A percentile compares a stretch with the other conserved stretches of the same genome.
These are phyloP conservation scores for Aspergillus taichungensis DNA, from an alignment of 495 filamentous ascomycete genomes.

Conservation along the genomic window DNA sequence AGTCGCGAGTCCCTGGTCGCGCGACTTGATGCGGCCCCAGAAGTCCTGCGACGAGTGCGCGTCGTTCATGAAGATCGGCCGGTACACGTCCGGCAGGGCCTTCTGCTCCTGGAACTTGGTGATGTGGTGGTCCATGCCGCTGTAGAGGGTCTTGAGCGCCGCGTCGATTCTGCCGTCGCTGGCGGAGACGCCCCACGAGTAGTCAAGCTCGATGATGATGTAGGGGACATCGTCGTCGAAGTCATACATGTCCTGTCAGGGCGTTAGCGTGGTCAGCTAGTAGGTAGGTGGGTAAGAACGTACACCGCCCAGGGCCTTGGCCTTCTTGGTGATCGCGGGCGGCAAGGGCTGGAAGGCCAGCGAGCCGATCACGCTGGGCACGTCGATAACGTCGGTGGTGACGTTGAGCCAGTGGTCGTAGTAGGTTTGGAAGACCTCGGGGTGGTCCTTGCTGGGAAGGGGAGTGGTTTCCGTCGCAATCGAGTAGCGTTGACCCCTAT, in stretches of 20 bases:
- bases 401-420: constrained; percentile 46
- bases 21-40: constrained; percentile 45
- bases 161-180: constrained; percentile 40
- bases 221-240: constrained; percentile 43
- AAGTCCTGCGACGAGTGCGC: constrained; percentile 49
- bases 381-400: constrained; percentile 29
- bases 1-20: constrained; percentile 33
- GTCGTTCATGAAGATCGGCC: constrained; percentile 55
- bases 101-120: constrained; percentile 32
- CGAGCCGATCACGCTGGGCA: constrained; percentile 40
- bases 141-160: constrained; percentile 37
- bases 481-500: constrained; percentile 40
- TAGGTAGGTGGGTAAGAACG: constrained; percentile 1
- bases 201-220: constrained; percentile 50
- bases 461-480: constrained; percentile 52
- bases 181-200: constrained; percentile 34
- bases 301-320: constrained; percentile 39
- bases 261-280: background rate
- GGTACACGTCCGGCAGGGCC: constrained; percentile 40
- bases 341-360: constrained; percentile 52
- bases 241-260: constrained; percentile 39
- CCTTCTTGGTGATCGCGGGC: constrained; percentile 35
- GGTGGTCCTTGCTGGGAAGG: constrained; percentile 34
- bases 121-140: constrained; percentile 22
- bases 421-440: constrained; percentile 35